phyloP scores from a whole-genome alignment of 2,329 filamentous ascomycete genomes.

The Fusarium cicatricum region DNA sequence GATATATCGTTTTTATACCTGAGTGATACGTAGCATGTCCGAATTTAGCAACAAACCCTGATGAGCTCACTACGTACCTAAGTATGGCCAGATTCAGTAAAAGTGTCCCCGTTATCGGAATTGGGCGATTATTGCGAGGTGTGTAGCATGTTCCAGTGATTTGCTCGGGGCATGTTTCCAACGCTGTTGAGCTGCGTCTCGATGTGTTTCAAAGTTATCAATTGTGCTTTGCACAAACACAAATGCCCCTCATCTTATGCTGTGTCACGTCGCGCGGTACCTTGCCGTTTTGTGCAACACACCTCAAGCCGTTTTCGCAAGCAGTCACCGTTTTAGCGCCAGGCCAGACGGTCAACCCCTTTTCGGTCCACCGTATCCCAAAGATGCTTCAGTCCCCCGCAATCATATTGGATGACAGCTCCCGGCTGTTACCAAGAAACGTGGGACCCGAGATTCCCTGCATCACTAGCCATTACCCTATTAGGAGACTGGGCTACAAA shows the following conservation, averaged over 20 bases:
- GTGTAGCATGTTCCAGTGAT: too few relatives aligned
- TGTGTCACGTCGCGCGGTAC: background rate
- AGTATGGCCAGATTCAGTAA: background rate
- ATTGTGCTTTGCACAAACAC: too few relatives aligned
- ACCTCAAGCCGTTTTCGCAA: constrained; percentile 8
- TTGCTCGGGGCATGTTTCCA: too few relatives aligned
- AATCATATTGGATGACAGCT: constrained; percentile 18
- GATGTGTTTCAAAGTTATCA: too few relatives aligned
- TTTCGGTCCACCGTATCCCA: constrained; percentile 20
- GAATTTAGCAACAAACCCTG: background rate
- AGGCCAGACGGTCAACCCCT: constrained; percentile 1
- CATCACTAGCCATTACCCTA: constrained; percentile 26
- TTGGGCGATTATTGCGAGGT: too few relatives aligned
- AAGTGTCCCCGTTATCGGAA: too few relatives aligned
- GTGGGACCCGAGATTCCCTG: constrained; percentile 26
- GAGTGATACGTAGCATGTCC: too few relatives aligned
- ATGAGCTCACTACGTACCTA: too few relatives aligned
- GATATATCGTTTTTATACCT: background rate
- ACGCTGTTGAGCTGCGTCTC: too few relatives aligned
- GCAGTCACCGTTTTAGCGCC: constrained; percentile 10
- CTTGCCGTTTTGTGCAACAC: constrained; percentile 8
- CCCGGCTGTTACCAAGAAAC: constrained; percentile 30
- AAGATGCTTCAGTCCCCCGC: constrained; percentile 8
- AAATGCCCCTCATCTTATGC: background rate
- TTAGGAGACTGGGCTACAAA: constrained; percentile 21